Conservation (phyloP, 2,329 filamentous ascomycete genomes). For the Hypomyces perniciosus region DNA sequence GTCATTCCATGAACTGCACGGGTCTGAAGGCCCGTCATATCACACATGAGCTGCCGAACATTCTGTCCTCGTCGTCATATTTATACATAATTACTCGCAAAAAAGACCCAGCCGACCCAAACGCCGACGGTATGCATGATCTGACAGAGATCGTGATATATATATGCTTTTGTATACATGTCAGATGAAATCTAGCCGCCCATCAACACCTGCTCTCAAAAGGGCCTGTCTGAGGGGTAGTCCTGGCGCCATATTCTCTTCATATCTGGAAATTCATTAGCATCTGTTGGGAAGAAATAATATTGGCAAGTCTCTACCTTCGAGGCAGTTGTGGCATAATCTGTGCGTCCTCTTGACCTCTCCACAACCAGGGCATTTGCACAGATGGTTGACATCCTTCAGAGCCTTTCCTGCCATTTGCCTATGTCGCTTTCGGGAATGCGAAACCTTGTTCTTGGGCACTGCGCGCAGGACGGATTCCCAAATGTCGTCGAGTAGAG, state of each 20-base stretch:
- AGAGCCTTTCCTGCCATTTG: conserved; percentile 94
- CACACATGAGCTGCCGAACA: not conserved
- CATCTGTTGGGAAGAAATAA: not conserved
- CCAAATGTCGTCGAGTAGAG: conserved; percentile 77
- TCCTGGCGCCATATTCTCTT: conserved; percentile 39
- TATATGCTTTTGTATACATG: conserved; percentile 26
- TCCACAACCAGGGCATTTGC: conserved; percentile 85
- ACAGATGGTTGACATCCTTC: conserved; percentile 81
- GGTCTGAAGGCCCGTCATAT: not conserved
- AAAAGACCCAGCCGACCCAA: conserved; percentile 26
- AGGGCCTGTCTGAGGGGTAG: conserved; percentile 28
- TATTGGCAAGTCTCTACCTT: conserved; percentile 51
- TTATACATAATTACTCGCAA: conserved; percentile 7
- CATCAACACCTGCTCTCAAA: conserved; percentile 18
- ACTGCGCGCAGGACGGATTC: conserved; percentile 87
- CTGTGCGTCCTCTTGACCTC: conserved; percentile 82
- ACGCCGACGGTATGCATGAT: conserved; percentile 31
- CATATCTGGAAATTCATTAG: conserved; percentile 32
- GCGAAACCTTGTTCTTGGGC: conserved; percentile 97
- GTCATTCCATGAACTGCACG: not conserved
- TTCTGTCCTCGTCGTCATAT: conserved; percentile 8
- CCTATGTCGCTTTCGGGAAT: conserved; percentile 88
- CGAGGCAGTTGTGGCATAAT: conserved; percentile 80
- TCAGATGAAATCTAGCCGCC: conserved; percentile 11
- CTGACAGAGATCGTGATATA: conserved; percentile 24